These are phyloP conservation scores for Thermochaetoides thermophila DNA, from an alignment of 495 filamentous ascomycete species.

Conservation along the genomic window DNA sequence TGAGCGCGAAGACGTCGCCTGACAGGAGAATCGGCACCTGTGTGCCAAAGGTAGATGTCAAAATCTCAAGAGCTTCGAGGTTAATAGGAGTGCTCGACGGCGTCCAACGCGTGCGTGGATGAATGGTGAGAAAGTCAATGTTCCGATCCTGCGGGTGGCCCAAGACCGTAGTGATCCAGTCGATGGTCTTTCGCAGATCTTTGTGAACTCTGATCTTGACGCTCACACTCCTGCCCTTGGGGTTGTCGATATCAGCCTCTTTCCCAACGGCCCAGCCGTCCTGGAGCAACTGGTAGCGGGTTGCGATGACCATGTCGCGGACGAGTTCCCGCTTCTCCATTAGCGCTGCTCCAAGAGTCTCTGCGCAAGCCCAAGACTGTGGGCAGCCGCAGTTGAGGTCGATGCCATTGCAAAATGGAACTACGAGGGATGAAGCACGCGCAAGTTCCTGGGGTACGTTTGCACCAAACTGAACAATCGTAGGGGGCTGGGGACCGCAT, in stretches of 20 bases:
- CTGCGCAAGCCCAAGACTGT: slow-evolving; percentile 51
- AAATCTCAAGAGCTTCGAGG: slow-evolving; percentile 39
- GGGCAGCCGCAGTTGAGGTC: slow-evolving; percentile 59
- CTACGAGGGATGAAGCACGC: slow-evolving; percentile 42
- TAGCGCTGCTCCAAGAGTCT: slow-evolving; percentile 45
- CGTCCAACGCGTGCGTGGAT: slow-evolving; percentile 42
- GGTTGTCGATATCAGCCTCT: slow-evolving; percentile 18
- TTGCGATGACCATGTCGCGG: slow-evolving; percentile 40
- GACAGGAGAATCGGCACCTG: slow-evolving; percentile 44
- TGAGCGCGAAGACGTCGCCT: slow-evolving; percentile 44
- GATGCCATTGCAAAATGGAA: slow-evolving; percentile 44
- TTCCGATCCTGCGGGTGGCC: slow-evolving; percentile 27
- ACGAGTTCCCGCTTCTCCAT: slow-evolving; percentile 47
- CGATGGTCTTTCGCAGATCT: slow-evolving; percentile 37
- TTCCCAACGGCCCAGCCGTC: slow-evolving; percentile 31
- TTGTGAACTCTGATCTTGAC: slow-evolving; percentile 53
- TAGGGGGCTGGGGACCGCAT: slow-evolving; percentile 34
- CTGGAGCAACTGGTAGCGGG: slow-evolving; percentile 25
- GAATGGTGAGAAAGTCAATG: slow-evolving; percentile 49
- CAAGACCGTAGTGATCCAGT: slow-evolving; percentile 35
- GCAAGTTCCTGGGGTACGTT: slow-evolving; percentile 41
- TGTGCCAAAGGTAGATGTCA: slow-evolving; percentile 30
- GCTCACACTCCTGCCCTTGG: slow-evolving; percentile 34
- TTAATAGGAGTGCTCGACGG: slow-evolving; percentile 42
- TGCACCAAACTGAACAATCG: slow-evolving; percentile 49